Conservation (phyloP, 495 filamentous ascomycete genomes). For the Tuber brumale region DNA sequence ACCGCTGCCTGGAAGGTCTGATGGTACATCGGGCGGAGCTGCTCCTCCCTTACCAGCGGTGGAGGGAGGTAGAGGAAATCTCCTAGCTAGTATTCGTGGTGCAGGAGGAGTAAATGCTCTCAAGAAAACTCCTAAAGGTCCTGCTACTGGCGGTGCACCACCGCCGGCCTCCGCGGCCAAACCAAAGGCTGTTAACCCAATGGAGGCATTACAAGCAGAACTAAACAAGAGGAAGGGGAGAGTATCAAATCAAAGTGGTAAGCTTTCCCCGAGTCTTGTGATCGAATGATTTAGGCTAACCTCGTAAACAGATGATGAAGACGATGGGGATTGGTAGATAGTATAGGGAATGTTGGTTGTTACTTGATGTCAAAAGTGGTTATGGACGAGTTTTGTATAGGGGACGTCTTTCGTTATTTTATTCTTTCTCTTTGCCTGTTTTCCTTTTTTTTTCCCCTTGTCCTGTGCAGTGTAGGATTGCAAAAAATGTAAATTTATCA, state of each 20-base stretch:
- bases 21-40: slow-evolving; percentile 54
- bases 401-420: not conserved
- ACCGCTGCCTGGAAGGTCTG: slow-evolving; percentile 59
- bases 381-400: slow-evolving; percentile 1
- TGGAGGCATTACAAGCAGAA: slow-evolving; percentile 33
- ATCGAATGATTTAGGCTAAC: not conserved
- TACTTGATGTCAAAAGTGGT: not conserved
- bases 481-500: slow-evolving; percentile 6
- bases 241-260: slow-evolving; percentile 34
- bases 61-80: slow-evolving; percentile 52
- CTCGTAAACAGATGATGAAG: slow-evolving; percentile 27
- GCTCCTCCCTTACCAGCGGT: slow-evolving; percentile 44
- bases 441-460: not conserved
- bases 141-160: slow-evolving; percentile 20
- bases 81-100: slow-evolving; percentile 75
- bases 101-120: slow-evolving; percentile 66
- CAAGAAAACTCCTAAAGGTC: slow-evolving; percentile 52
- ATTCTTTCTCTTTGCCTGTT: not conserved
- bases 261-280: slow-evolving; percentile 6
- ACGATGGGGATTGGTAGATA: slow-evolving; percentile 29
- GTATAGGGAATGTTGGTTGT: slow-evolving; percentile 2
- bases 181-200: slow-evolving; percentile 24
- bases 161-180: slow-evolving; percentile 1
- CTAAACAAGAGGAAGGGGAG: slow-evolving; percentile 36
- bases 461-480: not conserved